A percentile compares a stretch with the other conserved stretches of the same genome.
Evolutionary conservation across 306 rosid genomes (phyloP).

Genomic region (Gleditsia sinensis): DNA sequence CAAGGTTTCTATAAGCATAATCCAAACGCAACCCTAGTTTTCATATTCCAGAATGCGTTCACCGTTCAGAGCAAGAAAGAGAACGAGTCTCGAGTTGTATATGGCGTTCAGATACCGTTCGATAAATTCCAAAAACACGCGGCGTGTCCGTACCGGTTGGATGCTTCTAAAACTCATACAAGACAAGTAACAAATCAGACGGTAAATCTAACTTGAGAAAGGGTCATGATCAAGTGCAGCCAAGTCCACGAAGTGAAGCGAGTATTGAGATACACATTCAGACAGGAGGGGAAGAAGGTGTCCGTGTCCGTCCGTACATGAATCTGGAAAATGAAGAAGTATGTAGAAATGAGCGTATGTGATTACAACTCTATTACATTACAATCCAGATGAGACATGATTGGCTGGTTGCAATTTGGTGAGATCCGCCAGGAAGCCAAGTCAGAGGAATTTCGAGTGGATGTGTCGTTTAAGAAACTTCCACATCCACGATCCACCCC

Average conservation of each 20-base stretch:
- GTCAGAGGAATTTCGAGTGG: too few species aligned
- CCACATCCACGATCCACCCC: too few species aligned
- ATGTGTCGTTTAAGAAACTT: too few species aligned
- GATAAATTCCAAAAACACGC: not conserved
- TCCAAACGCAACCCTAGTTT: conserved; percentile 29
- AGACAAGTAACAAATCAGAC: not conserved
- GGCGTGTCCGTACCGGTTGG: conserved; percentile 19
- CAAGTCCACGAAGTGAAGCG: not conserved
- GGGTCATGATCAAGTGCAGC: not conserved
- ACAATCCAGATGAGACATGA: too few species aligned
- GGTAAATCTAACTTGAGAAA: not conserved
- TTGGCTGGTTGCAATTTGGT: too few species aligned
- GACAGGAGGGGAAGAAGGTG: not conserved
- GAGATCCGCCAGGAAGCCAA: too few species aligned
- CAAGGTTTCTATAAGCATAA: conserved; percentile 10
- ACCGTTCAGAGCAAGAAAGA: not conserved
- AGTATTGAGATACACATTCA: not conserved
- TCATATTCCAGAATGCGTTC: conserved; percentile 1
- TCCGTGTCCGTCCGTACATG: too few species aligned
- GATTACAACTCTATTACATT: too few species aligned
- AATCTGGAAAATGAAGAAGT: not conserved
- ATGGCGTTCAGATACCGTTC: not conserved
- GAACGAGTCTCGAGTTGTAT: not conserved
- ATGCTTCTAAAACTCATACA: not conserved
- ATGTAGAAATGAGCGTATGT: not conserved